Base-by-base conservation (phyloP, 2,329 filamentous ascomycete genomes). In the Penicillium sp. region DNA sequence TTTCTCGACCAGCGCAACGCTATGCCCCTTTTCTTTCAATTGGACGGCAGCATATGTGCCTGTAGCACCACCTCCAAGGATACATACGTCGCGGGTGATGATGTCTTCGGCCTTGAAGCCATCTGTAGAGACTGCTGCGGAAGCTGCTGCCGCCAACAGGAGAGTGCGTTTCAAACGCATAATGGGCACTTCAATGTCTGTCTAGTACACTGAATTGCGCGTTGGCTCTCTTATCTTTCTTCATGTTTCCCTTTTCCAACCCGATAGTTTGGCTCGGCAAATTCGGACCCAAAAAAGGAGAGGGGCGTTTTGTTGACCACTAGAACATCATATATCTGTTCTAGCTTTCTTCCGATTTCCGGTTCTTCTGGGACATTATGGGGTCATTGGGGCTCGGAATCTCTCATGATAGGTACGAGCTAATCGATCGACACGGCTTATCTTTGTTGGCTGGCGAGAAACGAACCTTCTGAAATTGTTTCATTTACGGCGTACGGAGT, bases 1-100 rank as follows among this genome's bases (percentile, higher is more conserved):
- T 33, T 62, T 60, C 44, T 72, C 69, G 23, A 72, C 46, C 5
- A 71, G 48, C 3, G 61, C 62, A 6, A 71, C 62, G 5, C 53
- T 65, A 14, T 64, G 60, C 14, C 63, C 61, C 39, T 61, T 48
- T 37, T 69, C 61, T 23, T 59, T 62, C 11, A 72, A 59, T 5
- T 59, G 57, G 5, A 70, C 52, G 5, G 69, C 69, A 4, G 67
- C 63, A 43, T 69, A 72, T 1, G 66, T 68, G 10, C 67, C 70
- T 0, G 64, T 56, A 1, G 65, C 57, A 19, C 68, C 68, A 29
- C 68, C 67, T 24, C 69, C 70, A 21, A 73, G 62, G 29, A 71
- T 65, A 16, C 52, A 56, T 5, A 72, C 59, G 55, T 71, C 67
- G 24, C 63, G 61, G 3, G 37, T 48, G 18, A 65, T 59, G 6